Conservation (phyloP, 345 rosid species). For the Eucalyptus cloeziana region DNA sequence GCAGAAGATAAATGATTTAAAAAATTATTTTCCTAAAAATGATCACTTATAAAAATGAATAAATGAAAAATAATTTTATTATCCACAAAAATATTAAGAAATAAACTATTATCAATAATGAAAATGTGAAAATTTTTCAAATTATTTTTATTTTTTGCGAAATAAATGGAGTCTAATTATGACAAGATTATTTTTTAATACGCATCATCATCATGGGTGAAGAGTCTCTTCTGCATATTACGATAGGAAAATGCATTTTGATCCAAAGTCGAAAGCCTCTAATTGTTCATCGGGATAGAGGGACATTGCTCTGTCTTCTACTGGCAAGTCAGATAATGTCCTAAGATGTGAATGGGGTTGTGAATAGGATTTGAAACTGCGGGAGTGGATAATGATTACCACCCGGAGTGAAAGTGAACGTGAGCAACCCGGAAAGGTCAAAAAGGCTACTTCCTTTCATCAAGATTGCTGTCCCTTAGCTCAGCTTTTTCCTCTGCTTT, state of each 20-base stretch:
- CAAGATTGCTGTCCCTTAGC: not conserved
- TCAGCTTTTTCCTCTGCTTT: not conserved
- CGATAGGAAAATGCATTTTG: not conserved
- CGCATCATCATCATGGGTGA: not conserved
- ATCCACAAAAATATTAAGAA: accelerated
- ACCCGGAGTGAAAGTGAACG: not conserved
- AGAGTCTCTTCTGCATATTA: not conserved
- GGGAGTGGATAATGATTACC: not conserved
- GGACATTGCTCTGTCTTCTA: not conserved
- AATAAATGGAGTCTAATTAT: too few relatives aligned
- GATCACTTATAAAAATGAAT: too few relatives aligned
- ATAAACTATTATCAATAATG: too few relatives aligned
- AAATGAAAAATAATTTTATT: too few relatives aligned
- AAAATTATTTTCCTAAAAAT: too few relatives aligned
- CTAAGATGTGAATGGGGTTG: not conserved
- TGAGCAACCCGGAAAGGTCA: not conserved
- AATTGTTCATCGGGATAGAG: not conserved
- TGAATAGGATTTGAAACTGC: not conserved
- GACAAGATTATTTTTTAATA: not conserved
- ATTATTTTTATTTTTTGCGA: accelerated
- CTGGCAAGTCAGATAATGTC: not conserved
- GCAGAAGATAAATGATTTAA: too few relatives aligned
- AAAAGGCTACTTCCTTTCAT: not conserved
- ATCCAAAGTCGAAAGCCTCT: not conserved
- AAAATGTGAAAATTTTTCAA: too few relatives aligned